Base-by-base conservation (phyloP, 1,139 yeast species). In the Kodamaea arcana region DNA sequence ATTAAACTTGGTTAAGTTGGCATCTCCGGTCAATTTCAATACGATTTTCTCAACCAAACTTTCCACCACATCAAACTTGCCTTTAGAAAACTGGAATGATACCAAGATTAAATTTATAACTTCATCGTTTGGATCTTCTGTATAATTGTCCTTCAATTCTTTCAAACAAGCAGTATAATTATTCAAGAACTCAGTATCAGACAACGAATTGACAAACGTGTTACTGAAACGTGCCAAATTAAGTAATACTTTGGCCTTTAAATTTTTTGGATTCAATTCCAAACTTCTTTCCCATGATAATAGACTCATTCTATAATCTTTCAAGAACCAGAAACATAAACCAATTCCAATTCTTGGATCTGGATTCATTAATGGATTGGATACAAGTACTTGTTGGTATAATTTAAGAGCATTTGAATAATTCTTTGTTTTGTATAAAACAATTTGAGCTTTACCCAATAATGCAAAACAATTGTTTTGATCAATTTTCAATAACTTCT, bases 261-360 rank as follows among this genome's bases (percentile, higher is more conserved):
- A 54, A 46, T 80, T 78, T 13, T 62, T 52, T 3, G 83, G 77
- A 43, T 84, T 76, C 33, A 90, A 60, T 52, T 83, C 85, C 29
- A 81, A 62, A 2, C 87, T 71, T 50, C 97, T 75, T 45, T 77
- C 74, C 97, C 97, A 94, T 0, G 97, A 81, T 31, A 66, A 67
- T 8, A 74, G 54, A 0, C 98, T 97, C 69, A 87, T 75, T 31
- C 73, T 72, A 44, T 77, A 75, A 54, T 87, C 95, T 36, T 82
- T 83, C 41, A 92, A 65, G 42, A 79, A 78, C 97, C 97, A 92
- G 54, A 82, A 90, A 58, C 97, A 90, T 48, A 92, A 67, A 27
- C 98, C 99, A 45, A 92, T 80, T 16, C 98, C 99, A 39, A 92
- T 74, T 60, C 99, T 72, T 15, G 98, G 95, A 58, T 92, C 98